Percentiles rank a stretch among this genome's conserved stretches.
Evolutionary conservation across 2,329 filamentous ascomycete genomes (phyloP).

Genomic region (Trichoderma citrinoviride): DNA sequence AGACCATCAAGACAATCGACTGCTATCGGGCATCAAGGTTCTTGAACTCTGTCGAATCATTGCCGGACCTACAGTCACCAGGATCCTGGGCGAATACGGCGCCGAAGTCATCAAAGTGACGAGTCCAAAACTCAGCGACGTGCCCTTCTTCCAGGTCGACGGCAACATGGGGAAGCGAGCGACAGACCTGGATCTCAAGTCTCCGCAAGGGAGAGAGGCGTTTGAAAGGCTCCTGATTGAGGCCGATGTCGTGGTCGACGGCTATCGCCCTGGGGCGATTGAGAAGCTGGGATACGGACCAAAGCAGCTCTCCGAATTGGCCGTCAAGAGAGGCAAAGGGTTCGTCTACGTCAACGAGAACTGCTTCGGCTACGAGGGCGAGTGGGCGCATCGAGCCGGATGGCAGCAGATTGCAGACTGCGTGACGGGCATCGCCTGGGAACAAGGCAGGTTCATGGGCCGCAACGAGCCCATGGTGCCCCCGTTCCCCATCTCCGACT

Average conservation of each 20-base stretch:
- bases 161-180: slow-evolving; percentile 70
- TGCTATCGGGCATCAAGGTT: slow-evolving; percentile 63
- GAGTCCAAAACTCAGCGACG: slow-evolving; percentile 63
- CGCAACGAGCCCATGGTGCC: slow-evolving; percentile 63
- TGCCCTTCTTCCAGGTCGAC: slow-evolving; percentile 71
- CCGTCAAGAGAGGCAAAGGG: slow-evolving; percentile 55
- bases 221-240: slow-evolving; percentile 61
- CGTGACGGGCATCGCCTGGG: slow-evolving; percentile 57
- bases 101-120: slow-evolving; percentile 73
- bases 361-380: slow-evolving; percentile 61
- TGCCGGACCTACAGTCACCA: slow-evolving; percentile 69
- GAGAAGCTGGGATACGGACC: slow-evolving; percentile 63
- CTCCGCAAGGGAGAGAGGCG: slow-evolving; percentile 46
- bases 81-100: slow-evolving; percentile 71
- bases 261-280: slow-evolving; percentile 65
- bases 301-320: slow-evolving; percentile 50
- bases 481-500: slow-evolving; percentile 62
- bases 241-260: slow-evolving; percentile 64
- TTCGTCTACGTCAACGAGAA: slow-evolving; percentile 69
- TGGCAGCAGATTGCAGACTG: slow-evolving; percentile 73
- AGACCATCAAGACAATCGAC: slow-evolving; percentile 27
- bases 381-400: slow-evolving; percentile 62
- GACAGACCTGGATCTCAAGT: slow-evolving; percentile 61
- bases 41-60: slow-evolving; percentile 74
- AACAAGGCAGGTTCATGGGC: slow-evolving; percentile 61